phyloP scores from a whole-genome alignment of 2,329 filamentous ascomycete species.

The Hypoxylon sp. region DNA sequence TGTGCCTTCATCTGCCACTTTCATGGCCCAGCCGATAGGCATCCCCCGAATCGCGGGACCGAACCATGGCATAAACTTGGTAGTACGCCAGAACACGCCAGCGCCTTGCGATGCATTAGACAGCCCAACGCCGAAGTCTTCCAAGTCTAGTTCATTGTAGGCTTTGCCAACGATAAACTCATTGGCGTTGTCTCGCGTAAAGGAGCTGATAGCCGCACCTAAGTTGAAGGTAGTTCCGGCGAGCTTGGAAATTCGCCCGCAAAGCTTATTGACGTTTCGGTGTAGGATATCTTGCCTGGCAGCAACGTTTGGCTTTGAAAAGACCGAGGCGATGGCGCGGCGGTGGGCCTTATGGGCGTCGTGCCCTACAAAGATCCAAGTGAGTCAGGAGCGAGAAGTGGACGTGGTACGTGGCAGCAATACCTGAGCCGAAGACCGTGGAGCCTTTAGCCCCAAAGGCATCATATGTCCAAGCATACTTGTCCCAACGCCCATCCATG shows the following conservation, averaged over 20 bases:
- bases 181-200: conserved; percentile 6
- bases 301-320: conserved; percentile 10
- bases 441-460: conserved; percentile 4
- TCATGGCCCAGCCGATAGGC: conserved; percentile 26
- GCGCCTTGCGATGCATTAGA: conserved; percentile 4
- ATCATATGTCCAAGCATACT: conserved; percentile 15
- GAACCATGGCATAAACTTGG: conserved; percentile 27
- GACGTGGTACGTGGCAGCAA: too few species aligned
- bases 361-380: not conserved
- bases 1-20: conserved; percentile 23
- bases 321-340: conserved; percentile 3
- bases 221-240: conserved; percentile 4
- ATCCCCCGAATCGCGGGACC: conserved; percentile 23
- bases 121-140: conserved; percentile 15
- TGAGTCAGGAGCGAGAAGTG: too few species aligned
- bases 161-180: conserved; percentile 12
- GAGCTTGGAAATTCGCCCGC: not conserved
- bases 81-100: conserved; percentile 26
- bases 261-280: not conserved
- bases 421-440: too few species aligned
- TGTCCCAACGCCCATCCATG: conserved; percentile 14
- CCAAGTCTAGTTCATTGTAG: conserved; percentile 5
- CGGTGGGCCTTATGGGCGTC: conserved; percentile 11
- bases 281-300: conserved; percentile 4
- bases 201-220: conserved; percentile 3